These are phyloP conservation scores for Penicillium argentinense DNA, from an alignment of 495 filamentous ascomycete species.

Conservation along the genomic window DNA sequence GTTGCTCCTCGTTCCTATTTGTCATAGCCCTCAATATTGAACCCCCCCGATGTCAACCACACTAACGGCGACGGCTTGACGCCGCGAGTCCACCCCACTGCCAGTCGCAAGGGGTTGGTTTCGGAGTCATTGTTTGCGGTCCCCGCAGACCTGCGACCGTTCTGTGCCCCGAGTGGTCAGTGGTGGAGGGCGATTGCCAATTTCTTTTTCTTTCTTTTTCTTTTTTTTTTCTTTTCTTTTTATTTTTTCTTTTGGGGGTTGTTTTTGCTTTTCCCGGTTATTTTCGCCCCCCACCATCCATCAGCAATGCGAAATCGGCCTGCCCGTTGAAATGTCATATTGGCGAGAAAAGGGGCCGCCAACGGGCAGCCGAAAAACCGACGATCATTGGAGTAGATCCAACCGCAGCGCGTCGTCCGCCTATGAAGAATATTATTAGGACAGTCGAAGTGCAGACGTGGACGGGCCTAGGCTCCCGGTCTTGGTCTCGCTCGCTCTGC, in stretches of 20 bases:
- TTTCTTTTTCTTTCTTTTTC: not conserved
- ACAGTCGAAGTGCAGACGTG: no score
- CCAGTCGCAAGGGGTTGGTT: slow-evolving; percentile 13
- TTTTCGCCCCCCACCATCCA: not conserved
- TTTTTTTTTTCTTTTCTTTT: not conserved
- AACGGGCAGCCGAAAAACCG: not conserved
- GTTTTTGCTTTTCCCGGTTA: not conserved
- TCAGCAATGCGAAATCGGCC: slow-evolving; percentile 6
- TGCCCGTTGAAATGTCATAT: slow-evolving; percentile 3
- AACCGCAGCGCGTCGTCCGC: no score
- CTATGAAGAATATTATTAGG: no score
- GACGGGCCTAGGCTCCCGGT: not conserved
- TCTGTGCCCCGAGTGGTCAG: slow-evolving; percentile 1
- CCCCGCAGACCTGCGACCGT: not conserved
- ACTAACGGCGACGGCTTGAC: slow-evolving; percentile 11
- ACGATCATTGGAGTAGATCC: no score
- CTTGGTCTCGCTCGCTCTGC: not conserved
- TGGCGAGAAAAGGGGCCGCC: not conserved
- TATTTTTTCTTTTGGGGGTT: not conserved
- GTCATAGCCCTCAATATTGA: not conserved
- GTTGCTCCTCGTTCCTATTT: not conserved
- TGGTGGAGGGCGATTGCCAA: no score
- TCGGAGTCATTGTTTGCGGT: slow-evolving; percentile 13
- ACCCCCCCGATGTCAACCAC: slow-evolving; percentile 1
- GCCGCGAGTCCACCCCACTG: slow-evolving; percentile 10